Base-by-base conservation (phyloP, 2,329 filamentous ascomycete genomes). In the Teratosphaeria epicoccoides region DNA sequence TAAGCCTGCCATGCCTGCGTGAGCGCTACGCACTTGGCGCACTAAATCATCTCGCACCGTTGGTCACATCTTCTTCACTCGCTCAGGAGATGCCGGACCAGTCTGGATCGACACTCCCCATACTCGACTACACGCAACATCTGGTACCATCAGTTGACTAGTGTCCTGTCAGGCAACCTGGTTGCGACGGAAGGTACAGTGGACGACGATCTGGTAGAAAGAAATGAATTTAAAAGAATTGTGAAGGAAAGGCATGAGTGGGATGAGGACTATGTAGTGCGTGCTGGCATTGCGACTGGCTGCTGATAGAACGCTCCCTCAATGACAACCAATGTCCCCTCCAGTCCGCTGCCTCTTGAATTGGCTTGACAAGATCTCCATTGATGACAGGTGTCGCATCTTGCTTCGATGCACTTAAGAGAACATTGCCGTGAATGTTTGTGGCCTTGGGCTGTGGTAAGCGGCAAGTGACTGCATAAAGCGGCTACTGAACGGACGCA, bases 11-110 rank as follows among this genome's bases (percentile, higher is more conserved):
- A 49, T 24, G 47, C 40, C 33, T 11, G 44, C 52, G 24, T 47
- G 57, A 50, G 55, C 50, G 55, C 55, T 49, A 49, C 53, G 2
- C 11, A 37, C n/a, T 20, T 17, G 53, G 54, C 57, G 56, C 57
- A 51, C 24, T 24, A 47, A 43, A 46, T n/a, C 9, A 44, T 44
- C 25, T 17, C 55, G 62, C 54, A 48, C 45, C 49, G 63, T 65
- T 65, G 63, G 61, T 64, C 57, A 63, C 59, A 56, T 57, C 57
- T 60, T 57, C 58, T 60, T 63, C 60, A 61, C 55, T 63, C 61
- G 9, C 51, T 61, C 55, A 61, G 57, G 56, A 59, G 59, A 47
- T 58, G 60, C 62, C 49, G 7, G 60, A 63, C 63, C 61, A 65
- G 62, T 62, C 61, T 52, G 49, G 56, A 55, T 43, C 12, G 17